Evolutionary conservation across 352 stramenopile species (phyloP), one percentile per base, ranked within the genome.

Genomic region (Globisporangium alternatum): DNA sequence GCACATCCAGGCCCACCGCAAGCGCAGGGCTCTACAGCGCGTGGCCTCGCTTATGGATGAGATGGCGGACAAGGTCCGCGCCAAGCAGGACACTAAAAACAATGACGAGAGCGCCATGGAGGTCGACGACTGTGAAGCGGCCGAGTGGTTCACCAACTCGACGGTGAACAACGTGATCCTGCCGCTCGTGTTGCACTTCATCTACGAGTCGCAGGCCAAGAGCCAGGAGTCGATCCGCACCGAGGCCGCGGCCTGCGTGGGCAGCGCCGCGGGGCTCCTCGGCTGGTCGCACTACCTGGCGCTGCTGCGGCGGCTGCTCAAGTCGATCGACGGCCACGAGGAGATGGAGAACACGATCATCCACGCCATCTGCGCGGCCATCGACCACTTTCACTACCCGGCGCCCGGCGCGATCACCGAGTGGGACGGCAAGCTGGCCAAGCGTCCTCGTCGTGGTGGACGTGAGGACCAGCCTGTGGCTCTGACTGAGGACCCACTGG

Each of bases 1-100:
- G 39, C 97, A 99, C 80, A 98, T 99, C 47, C 97, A 99, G 74
- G 79, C 97, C 51, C 97, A 99, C 71, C 88, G 97, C 55, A 93
- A 96, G 72, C 82, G 89, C 12, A 87, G 93, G 56, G 97, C 96
- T 19, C 81, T 99, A 30, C 81, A 93, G 62, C 81, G 91, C 56
- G 80, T 99, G 1, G 86, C 90, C 44, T 89, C 81, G 59, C 62
- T 93, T n/a, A 90, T 99, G 75, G 72, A 80, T 30, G 67, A 83
- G 15, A 93, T 95, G 82, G 78, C 78, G 65, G 66, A 37, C 0
- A 81, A 80, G 52, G 41, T 60, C 4, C 70, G 60, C 41, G 41
- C 43, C 10, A 75, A 51, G 52, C 64, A 57, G 45, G 22, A 30
- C 39, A 39, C 5, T 15, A 41, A 33, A 7, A 56, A 60, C 17